These are phyloP conservation scores for Oryza meyeriana DNA, from an alignment of 176 grass and related monocot genomes.

Conservation along the genomic window DNA sequence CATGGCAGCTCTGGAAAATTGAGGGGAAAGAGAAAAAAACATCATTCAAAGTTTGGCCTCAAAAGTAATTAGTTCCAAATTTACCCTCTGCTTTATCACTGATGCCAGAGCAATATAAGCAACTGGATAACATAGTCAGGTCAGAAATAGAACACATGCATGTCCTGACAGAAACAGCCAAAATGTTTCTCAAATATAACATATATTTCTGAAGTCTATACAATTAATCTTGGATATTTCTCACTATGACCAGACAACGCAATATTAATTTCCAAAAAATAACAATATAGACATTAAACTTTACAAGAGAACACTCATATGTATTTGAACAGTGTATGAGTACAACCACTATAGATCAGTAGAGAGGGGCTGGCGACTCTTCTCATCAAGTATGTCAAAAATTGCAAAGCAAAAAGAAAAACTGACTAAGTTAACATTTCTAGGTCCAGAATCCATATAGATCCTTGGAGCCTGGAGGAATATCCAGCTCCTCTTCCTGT, in stretches of 20 bases:
- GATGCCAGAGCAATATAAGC: background rate
- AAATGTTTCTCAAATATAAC: background rate
- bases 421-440: slow-evolving; percentile 18
- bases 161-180: background rate
- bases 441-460: background rate
- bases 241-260: background rate
- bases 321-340: slow-evolving; percentile 14
- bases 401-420: background rate
- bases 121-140: background rate
- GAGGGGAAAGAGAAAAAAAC: background rate
- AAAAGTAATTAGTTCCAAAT: background rate
- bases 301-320: slow-evolving; percentile 27
- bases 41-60: background rate
- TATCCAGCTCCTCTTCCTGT: slow-evolving; percentile 1
- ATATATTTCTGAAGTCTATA: slow-evolving; percentile 1
- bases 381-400: slow-evolving; percentile 23
- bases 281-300: background rate
- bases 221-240: background rate
- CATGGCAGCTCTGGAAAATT: background rate
- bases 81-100: background rate
- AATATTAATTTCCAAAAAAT: background rate
- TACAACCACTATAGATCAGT: slow-evolving; percentile 24
- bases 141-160: background rate
- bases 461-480: background rate
- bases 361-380: background rate